Evolutionary conservation across 768 basidiomycete genomes (phyloP).

Genomic region (Boletus pseudopeckii): DNA sequence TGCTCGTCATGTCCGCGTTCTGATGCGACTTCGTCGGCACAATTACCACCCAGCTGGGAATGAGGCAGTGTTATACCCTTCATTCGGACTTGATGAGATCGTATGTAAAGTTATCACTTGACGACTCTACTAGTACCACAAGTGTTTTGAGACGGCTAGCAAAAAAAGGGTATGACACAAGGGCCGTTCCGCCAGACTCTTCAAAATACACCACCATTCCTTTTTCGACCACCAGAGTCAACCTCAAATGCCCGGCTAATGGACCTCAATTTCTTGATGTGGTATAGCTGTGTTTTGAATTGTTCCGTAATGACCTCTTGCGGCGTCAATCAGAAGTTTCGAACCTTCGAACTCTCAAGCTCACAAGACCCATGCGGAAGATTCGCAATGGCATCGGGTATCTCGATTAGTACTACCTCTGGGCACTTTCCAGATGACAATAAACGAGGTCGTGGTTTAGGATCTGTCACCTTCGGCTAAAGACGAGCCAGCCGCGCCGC

Average conservation of each 20-base stretch:
- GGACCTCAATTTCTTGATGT: too few relatives aligned
- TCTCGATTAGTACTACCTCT: not conserved
- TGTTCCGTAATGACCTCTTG: not conserved
- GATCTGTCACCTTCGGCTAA: not conserved
- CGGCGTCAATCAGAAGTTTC: not conserved
- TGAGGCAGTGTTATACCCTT: not conserved
- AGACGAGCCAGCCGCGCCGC: not conserved
- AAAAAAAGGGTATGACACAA: too few relatives aligned
- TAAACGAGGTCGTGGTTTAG: not conserved
- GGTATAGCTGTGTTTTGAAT: not conserved
- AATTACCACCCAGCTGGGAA: not conserved
- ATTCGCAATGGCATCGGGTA: not conserved
- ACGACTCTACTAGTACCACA: too few relatives aligned
- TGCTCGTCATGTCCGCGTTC: not conserved
- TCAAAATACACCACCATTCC: too few relatives aligned
- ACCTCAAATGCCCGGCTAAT: too few relatives aligned
- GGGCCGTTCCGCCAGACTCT: too few relatives aligned
- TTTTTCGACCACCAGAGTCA: too few relatives aligned
- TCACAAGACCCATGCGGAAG: not conserved
- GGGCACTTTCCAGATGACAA: not conserved
- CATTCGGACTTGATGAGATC: not conserved
- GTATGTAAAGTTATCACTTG: not conserved
- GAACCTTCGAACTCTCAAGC: not conserved
- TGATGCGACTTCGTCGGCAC: not conserved
- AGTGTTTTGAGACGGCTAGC: too few relatives aligned